phyloP scores from a whole-genome alignment of 371 early-diverging fungal genomes.

The Gilbertella persicaria region DNA sequence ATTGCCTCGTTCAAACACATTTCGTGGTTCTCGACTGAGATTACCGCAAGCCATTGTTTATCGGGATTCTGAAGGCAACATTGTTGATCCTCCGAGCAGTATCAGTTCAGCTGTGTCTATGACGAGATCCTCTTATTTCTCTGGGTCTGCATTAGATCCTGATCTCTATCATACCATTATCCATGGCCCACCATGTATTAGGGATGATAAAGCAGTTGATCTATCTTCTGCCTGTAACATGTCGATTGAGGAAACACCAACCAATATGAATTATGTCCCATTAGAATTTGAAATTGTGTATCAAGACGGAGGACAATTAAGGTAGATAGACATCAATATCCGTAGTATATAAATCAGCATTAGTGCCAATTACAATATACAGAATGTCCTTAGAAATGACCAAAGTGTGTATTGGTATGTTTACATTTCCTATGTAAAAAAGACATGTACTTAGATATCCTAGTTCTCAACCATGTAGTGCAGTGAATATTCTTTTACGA shows the following conservation, averaged over 20 bases:
- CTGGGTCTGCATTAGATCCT: not conserved
- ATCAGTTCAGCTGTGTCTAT: slow-evolving; percentile 21
- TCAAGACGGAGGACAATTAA: slow-evolving; percentile 19
- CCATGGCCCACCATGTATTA: slow-evolving; percentile 7
- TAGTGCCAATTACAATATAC: slow-evolving; percentile 12
- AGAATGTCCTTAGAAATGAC: slow-evolving; percentile 17
- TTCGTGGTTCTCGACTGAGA: slow-evolving; percentile 10
- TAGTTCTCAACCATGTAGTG: slow-evolving; percentile 13
- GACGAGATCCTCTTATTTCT: slow-evolving; percentile 2
- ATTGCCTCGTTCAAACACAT: not conserved
- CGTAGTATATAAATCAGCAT: not conserved
- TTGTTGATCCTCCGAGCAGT: slow-evolving; percentile 8
- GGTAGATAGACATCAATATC: not conserved
- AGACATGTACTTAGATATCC: not conserved
- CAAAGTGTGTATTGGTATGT: slow-evolving; percentile 20
- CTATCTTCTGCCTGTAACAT: slow-evolving; percentile 1
- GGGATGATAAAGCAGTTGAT: slow-evolving; percentile 16
- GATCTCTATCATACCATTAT: not conserved
- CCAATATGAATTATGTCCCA: slow-evolving; percentile 9
- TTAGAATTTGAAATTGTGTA: slow-evolving; percentile 10
- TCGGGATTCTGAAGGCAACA: not conserved
- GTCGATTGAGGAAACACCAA: not conserved
- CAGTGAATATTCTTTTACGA: slow-evolving; percentile 14
- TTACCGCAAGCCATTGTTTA: slow-evolving; percentile 1
- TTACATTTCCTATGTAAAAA: not conserved